Evolutionary conservation across 2,329 filamentous ascomycete species (phyloP), one percentile per base, ranked within the genome.

Genomic region (Fusarium sp.): DNA sequence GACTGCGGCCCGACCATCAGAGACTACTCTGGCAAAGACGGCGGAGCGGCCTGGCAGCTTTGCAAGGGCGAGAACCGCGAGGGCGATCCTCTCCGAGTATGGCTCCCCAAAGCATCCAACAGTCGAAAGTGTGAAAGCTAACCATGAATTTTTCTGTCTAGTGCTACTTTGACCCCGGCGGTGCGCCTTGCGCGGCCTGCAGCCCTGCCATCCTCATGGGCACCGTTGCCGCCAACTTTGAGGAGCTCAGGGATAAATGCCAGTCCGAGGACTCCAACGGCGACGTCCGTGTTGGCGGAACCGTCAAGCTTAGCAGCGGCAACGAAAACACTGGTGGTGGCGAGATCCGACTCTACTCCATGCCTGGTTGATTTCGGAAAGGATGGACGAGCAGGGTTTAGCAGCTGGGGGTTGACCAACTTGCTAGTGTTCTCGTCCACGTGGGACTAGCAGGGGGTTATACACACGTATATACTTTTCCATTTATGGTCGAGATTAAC

Each of bases 11-110:
- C 48, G 5, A 39, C 34, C 36, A 51, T 51, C 48, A 51, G 13
- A 13, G 18, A 10, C 13, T 43, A 54, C 39, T 31, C 37, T 7
- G 39, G 39, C 16, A 13, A 54, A 7, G 28, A 43, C 28, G 39
- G 16, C 12, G 51, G 51, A 3, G 39, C 51, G n/a, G 37, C 52
- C 30, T 55, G 39, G 52, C 52, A 55, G 28, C 28, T 55, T 12
- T 54, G 52, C 39, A 54, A 54, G 16, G 52, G 52, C 13, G 52
- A 54, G 4, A 28, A 43, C 13, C 12, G 8, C 16, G 39, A 43
- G 3, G 16, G 34, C 0, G 7, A 34, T 9, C 36, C 52, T 7
- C 28, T 44, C n/a, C 39, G 52, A 23, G 52, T 55, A 53, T 41
- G 13, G 23, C 12, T 4, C 15, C 47, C 8, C n/a, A n/a, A n/a